Evolutionary conservation across 1,139 yeast species (phyloP).

Genomic region (Protomyces inundatus): DNA sequence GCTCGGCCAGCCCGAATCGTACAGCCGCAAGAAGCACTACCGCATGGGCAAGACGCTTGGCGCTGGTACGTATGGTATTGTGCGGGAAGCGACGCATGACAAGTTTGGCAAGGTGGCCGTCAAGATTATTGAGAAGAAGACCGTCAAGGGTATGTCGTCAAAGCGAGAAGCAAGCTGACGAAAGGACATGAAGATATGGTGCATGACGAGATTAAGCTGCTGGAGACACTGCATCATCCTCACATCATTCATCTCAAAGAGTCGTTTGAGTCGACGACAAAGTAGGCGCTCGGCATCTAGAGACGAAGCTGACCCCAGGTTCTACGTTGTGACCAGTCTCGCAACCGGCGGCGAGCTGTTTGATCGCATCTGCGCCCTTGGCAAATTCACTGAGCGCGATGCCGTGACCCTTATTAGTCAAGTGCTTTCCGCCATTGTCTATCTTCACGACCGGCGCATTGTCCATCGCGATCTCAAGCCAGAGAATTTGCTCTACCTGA

Average conservation of each 20-base stretch:
- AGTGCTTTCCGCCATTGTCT: constrained; percentile 65
- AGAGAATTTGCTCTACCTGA: constrained; percentile 70
- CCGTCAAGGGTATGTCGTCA: constrained; percentile 51
- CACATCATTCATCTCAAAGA: constrained; percentile 78
- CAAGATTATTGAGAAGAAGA: constrained; percentile 76
- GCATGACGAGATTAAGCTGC: constrained; percentile 65
- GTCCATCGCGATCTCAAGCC: constrained; percentile 92
- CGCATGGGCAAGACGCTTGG: constrained; percentile 43
- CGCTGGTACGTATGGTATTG: constrained; percentile 89
- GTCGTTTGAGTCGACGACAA: constrained; percentile 82
- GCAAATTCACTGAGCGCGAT: constrained; percentile 77
- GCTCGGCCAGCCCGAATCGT: constrained; percentile 18
- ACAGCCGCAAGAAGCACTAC: constrained; percentile 19
- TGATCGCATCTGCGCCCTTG: constrained; percentile 70
- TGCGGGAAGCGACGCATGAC: constrained; percentile 63
- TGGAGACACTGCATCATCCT: constrained; percentile 64
- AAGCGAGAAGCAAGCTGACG: not conserved
- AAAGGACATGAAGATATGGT: constrained; percentile 55
- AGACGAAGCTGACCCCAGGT: constrained; percentile 33
- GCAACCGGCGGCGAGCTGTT: constrained; percentile 87
- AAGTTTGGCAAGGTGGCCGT: constrained; percentile 74
- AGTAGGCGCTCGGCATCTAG: constrained; percentile 33
- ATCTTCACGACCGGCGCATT: constrained; percentile 63
- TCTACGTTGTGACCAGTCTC: constrained; percentile 60
- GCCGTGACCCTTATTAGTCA: constrained; percentile 68